phyloP scores from a whole-genome alignment of 805 yeast species.

The Priceomyces carsonii region DNA sequence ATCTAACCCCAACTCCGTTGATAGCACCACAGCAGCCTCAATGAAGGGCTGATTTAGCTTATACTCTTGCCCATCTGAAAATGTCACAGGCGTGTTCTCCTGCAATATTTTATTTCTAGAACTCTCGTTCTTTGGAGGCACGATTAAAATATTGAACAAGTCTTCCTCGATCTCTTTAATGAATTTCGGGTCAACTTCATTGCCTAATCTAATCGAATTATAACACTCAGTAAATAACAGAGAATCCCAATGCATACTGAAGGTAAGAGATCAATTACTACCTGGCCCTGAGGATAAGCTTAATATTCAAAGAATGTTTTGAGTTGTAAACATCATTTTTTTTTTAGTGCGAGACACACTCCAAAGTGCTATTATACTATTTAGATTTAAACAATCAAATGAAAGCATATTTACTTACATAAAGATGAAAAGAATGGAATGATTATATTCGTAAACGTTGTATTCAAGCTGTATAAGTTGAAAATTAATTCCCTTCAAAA shows the following conservation, averaged over 20 bases:
- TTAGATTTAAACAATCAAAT: no score
- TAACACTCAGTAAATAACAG: conserved; percentile 47
- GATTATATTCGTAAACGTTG: background rate
- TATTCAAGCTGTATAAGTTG: background rate
- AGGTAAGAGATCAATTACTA: no score
- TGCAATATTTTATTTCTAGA: conserved; percentile 50
- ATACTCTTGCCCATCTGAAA: conserved; percentile 59
- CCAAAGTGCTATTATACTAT: no score
- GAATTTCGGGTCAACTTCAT: conserved; percentile 21
- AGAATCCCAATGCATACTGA: conserved; percentile 44
- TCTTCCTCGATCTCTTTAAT: conserved; percentile 43
- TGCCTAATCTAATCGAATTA: conserved; percentile 36
- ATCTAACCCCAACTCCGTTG: conserved; percentile 55
- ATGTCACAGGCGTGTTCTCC: conserved; percentile 32
- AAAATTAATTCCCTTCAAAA: background rate
- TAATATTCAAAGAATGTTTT: no score
- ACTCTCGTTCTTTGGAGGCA: conserved; percentile 44
- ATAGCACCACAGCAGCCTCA: conserved; percentile 58
- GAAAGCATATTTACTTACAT: no score
- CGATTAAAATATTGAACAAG: conserved; percentile 41
- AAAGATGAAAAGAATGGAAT: background rate
- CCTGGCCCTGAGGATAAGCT: no score
- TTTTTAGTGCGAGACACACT: no score
- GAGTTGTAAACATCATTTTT: no score
- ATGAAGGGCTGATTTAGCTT: conserved; percentile 67